phyloP scores from a whole-genome alignment of 768 basidiomycete species.

The Fistulinella prunicolor region DNA sequence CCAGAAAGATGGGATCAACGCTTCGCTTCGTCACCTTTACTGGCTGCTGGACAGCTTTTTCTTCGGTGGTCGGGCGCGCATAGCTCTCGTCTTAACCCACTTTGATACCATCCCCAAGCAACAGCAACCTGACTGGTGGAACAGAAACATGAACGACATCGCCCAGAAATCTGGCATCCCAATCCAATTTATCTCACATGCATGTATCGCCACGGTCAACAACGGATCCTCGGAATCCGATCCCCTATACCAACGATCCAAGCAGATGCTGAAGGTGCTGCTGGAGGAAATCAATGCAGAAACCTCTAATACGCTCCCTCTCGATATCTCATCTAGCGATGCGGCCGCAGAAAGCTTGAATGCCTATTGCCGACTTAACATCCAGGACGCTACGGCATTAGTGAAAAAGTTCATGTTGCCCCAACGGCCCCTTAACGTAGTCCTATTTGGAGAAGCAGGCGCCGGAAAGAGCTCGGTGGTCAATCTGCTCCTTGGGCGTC shows the following conservation, averaged over 20 bases:
- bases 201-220: slow-evolving; percentile 21
- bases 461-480: slow-evolving; percentile 40
- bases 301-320: slow-evolving; percentile 10
- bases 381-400: slow-evolving; percentile 9
- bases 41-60: slow-evolving; percentile 37
- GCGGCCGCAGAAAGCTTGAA: slow-evolving; percentile 9
- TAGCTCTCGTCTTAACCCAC: slow-evolving; percentile 39
- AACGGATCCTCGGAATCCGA: background rate
- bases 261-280: slow-evolving; percentile 5
- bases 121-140: slow-evolving; percentile 34
- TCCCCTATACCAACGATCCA: slow-evolving; percentile 13
- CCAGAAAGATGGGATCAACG: slow-evolving; percentile 38
- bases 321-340: slow-evolving; percentile 13
- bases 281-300: slow-evolving; percentile 4
- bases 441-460: slow-evolving; percentile 29
- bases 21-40: slow-evolving; percentile 35
- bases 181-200: slow-evolving; percentile 7
- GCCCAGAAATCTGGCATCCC: slow-evolving; percentile 15
- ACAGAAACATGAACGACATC: slow-evolving; percentile 24
- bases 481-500: slow-evolving; percentile 34
- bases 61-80: slow-evolving; percentile 34
- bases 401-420: slow-evolving; percentile 11
- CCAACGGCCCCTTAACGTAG: slow-evolving; percentile 16
- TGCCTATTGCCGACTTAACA: slow-evolving; percentile 9
- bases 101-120: slow-evolving; percentile 31